phyloP scores from a whole-genome alignment of 1,284 basidiomycete species.

The Pseudozyma pruni region DNA sequence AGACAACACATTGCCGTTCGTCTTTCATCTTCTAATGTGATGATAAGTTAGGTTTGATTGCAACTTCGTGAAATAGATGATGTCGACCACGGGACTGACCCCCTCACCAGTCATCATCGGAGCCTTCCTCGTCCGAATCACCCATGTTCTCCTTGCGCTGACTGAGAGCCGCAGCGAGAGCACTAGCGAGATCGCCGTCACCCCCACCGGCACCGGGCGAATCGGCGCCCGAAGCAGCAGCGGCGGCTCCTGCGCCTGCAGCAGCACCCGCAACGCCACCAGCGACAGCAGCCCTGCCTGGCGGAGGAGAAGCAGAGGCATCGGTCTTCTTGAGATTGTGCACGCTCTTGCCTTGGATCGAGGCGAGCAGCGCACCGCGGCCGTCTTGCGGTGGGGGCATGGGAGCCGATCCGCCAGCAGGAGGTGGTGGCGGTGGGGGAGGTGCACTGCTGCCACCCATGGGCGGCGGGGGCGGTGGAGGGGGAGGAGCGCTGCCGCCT shows the following conservation, averaged over 20 bases:
- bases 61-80: not conserved
- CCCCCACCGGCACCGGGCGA: constrained; percentile 51
- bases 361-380: constrained; percentile 75
- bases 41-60: not conserved
- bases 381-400: constrained; percentile 51
- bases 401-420: constrained; percentile 27
- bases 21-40: not conserved
- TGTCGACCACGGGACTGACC: not conserved
- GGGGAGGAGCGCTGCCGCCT: constrained; percentile 45
- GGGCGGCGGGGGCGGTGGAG: constrained; percentile 56
- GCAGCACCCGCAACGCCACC: constrained; percentile 21
- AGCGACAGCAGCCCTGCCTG: constrained; percentile 24
- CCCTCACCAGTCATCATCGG: constrained; percentile 65
- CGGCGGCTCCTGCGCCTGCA: constrained; percentile 41
- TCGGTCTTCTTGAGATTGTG: constrained; percentile 78
- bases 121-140: constrained; percentile 87
- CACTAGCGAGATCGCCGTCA: constrained; percentile 75
- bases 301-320: constrained; percentile 25
- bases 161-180: constrained; percentile 76
- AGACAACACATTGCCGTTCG: not conserved
- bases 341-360: constrained; percentile 78
- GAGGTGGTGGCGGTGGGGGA: constrained; percentile 41
- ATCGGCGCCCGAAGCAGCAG: constrained; percentile 17
- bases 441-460: constrained; percentile 26
- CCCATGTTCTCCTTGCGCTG: constrained; percentile 89